phyloP scores from a whole-genome alignment of 495 filamentous ascomycete genomes.

The Podospora tetraspora region DNA sequence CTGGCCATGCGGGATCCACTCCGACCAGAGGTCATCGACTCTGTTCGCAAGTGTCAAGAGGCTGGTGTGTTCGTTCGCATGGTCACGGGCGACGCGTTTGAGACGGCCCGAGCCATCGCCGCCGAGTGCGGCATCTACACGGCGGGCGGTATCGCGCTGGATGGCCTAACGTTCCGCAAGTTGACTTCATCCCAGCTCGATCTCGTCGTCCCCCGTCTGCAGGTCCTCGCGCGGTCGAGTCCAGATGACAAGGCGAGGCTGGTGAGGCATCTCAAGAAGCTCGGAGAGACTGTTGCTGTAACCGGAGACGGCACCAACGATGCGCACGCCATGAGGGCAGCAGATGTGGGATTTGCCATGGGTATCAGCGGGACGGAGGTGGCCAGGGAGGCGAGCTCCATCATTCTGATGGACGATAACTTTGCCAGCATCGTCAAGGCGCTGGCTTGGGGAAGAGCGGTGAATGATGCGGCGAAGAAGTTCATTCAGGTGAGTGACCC shows the following conservation, averaged over 20 bases:
- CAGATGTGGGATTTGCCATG: slow-evolving; percentile 85
- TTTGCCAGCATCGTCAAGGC: slow-evolving; percentile 72
- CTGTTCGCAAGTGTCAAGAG: slow-evolving; percentile 61
- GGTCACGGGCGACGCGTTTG: slow-evolving; percentile 78
- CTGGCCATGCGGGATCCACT: slow-evolving; percentile 83
- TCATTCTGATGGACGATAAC: slow-evolving; percentile 82
- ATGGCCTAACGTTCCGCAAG: slow-evolving; percentile 3
- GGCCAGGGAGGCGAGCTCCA: slow-evolving; percentile 79
- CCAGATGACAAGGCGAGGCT: slow-evolving; percentile 77
- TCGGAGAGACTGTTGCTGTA: slow-evolving; percentile 70
- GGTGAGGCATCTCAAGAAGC: slow-evolving; percentile 58
- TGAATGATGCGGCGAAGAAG: slow-evolving; percentile 79
- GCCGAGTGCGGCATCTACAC: slow-evolving; percentile 67
- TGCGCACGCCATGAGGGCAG: slow-evolving; percentile 70
- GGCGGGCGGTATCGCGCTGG: slow-evolving; percentile 3
- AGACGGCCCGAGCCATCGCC: slow-evolving; percentile 75
- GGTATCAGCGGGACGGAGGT: slow-evolving; percentile 80
- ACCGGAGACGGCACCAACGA: slow-evolving; percentile 86
- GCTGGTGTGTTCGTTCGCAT: slow-evolving; percentile 75
- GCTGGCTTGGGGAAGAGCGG: slow-evolving; percentile 73
- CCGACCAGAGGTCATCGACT: slow-evolving; percentile 66
- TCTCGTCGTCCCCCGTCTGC: slow-evolving; percentile 18
- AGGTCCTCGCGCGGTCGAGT: slow-evolving; percentile 72
- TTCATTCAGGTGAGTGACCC: slow-evolving; percentile 46
- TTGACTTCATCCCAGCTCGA: not conserved